Base-by-base conservation (phyloP, 1,284 basidiomycete genomes). In the Apiotrichum gracile region DNA sequence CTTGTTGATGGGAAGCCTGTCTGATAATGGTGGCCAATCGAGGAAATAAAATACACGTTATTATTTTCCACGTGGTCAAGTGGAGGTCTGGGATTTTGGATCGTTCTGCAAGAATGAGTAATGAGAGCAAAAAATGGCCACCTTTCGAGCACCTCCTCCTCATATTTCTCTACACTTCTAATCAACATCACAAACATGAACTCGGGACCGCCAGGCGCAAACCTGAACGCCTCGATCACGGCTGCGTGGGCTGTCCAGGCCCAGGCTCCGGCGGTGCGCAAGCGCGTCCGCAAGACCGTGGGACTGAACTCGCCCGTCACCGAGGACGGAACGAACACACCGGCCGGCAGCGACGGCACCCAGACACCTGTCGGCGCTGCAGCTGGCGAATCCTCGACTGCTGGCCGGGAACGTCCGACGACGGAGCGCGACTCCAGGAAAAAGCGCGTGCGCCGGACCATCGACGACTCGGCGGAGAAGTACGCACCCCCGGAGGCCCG, bases 401-500 rank as follows among this genome's bases (percentile, higher is more conserved):
- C 40, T 16, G 33, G 9, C 19, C 22, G 24, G 10, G 34, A 37
- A 5, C 45, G 22, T 19, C 37, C 35, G 6, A 29, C 47, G 1
- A 16, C 40, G 21, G 51, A 47, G 7, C 43, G 39, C 17, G 53
- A 55, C 14, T 33, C 38, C 24, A 45, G 44, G 14, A 64, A 59
- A 25, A 63, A 60, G 48, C 52, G 63, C 21, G 50, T 52, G 58
- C 13, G 55, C 49, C 17, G 48, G 55, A 44, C 64, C 19, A 24
- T 31, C 17, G 37, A 41, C 19, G 47, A 49, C 43, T 41, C 31
- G 16, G 34, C 34, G 8, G 47, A 55, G 42, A 76, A 74, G 55
- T 74, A 74, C 58, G 67, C 70, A 7, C 73, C 73, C 1, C 73
- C 74, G 0, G 67, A 72, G 22, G 60, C 72, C 16, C 62, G 67